A percentile compares a stretch with the other conserved stretches of the same genome.
phyloP scores from a whole-genome alignment of 768 basidiomycete species.

The Boletus reticuloceps region DNA sequence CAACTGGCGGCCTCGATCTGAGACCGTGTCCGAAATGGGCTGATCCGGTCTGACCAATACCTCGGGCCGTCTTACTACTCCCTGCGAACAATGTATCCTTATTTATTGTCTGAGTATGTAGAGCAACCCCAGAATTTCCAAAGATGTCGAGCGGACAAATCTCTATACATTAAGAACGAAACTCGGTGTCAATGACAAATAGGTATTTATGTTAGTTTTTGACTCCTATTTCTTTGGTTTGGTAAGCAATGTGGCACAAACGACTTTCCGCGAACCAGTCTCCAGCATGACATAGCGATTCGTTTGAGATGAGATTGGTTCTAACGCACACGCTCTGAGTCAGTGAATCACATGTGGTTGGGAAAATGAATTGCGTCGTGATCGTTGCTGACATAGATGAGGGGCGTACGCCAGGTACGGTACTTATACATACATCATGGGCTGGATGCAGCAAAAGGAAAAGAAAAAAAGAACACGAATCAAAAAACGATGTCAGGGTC shows the following conservation, averaged over 20 bases:
- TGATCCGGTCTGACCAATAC: neutral
- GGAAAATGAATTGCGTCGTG: slow-evolving; percentile 3
- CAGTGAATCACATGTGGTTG: slow-evolving; percentile 2
- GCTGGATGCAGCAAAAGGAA: slow-evolving; percentile 12
- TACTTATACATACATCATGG: slow-evolving; percentile 31
- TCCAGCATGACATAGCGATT: too few species aligned
- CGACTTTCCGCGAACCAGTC: neutral
- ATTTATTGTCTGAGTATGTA: neutral
- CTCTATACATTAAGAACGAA: too few species aligned
- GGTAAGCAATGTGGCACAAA: neutral
- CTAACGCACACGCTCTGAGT: neutral
- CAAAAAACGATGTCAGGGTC: slow-evolving; percentile 12
- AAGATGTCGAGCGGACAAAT: neutral
- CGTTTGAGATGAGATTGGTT: too few species aligned
- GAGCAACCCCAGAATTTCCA: neutral
- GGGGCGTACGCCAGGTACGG: slow-evolving; percentile 33
- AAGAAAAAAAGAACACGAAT: neutral
- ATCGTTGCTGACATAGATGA: slow-evolving; percentile 17
- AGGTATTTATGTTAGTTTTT: neutral
- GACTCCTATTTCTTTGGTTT: neutral
- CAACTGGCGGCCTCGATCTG: too few species aligned
- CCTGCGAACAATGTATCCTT: neutral
- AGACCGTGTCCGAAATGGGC: neutral
- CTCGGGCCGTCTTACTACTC: neutral
- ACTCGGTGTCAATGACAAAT: too few species aligned